Base-by-base conservation (phyloP, 2,329 filamentous ascomycete species). In the Diaporthe vaccinii region DNA sequence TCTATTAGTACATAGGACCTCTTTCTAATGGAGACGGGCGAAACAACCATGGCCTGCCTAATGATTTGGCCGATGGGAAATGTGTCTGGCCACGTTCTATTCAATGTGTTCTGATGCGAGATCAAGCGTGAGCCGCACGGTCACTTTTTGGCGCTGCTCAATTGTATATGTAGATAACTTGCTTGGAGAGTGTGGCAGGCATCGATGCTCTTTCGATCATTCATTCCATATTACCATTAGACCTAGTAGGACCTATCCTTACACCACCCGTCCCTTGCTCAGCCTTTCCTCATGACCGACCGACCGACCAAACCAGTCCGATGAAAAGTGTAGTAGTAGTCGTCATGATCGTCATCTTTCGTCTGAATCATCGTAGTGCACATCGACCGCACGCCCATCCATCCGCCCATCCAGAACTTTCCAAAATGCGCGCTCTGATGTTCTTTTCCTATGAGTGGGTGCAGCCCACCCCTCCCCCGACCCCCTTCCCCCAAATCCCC, bases 151-250 rank as follows among this genome's bases (percentile, higher is more conserved):
- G 9, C 41, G 34, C 15, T 55, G 65, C 49, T 41, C 34, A 2
- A 7, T 14, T 5, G 3, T 15, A 20, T 9, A 28, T 39, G 49
- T 15, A 39, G 25, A 20, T 34, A 28, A 28, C 8, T 15, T 14
- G 25, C 31, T n/a, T 39, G 14, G 34, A 7, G 5, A 7, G 2
- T 41, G 14, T 28, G 15, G n/a, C 59, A 65, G 28, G 46, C n/a
- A 28, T 41, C 31, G 25, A 28, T 41, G 25, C 20, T 55, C 34
- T 61, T 68, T 41, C 34, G 65, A 55, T 61, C 65, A 22, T 53
- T 71, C 74, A 74, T 71, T 70, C 34, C 41, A 34, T 76, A 76
- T 76, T 76, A 76, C 65, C 73, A 76, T 76, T 76, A 76, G 15
- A 67, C 65, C 67, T 76, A 65, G 58, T 68, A 41, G 25, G 44